Conservation (phyloP, 805 yeast genomes). For the Ogataea ramenticola region DNA sequence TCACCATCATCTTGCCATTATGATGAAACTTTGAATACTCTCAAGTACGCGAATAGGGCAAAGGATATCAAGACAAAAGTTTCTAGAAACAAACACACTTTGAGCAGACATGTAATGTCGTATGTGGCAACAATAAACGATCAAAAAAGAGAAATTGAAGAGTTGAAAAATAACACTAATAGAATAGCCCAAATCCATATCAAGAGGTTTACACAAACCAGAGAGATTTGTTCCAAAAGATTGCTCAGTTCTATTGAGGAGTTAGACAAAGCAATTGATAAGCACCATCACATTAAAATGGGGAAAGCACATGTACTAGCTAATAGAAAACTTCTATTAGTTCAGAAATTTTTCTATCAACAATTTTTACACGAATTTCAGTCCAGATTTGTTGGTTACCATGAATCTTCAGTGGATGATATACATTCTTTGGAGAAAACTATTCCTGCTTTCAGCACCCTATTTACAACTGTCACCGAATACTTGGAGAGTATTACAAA, state of each 20-base stretch:
- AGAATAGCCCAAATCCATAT: conserved; percentile 32
- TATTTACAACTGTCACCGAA: conserved; percentile 14
- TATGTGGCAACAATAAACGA: conserved; percentile 79
- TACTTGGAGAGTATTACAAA: conserved; percentile 27
- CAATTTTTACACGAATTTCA: conserved; percentile 30
- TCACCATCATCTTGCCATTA: conserved; percentile 83
- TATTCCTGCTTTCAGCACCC: conserved; percentile 12
- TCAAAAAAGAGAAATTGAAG: conserved; percentile 68
- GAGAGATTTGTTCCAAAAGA: conserved; percentile 32
- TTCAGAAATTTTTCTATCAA: conserved; percentile 17
- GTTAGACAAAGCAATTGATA: conserved; percentile 32
- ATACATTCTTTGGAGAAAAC: conserved; percentile 4
- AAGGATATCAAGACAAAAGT: conserved; percentile 83
- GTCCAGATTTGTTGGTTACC: conserved; percentile 18
- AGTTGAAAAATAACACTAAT: conserved; percentile 49
- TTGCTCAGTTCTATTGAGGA: conserved; percentile 35
- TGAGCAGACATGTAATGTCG: conserved; percentile 79
- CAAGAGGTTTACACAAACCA: conserved; percentile 25
- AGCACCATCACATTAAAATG: conserved; percentile 38
- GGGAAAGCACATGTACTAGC: conserved; percentile 36
- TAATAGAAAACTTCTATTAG: conserved; percentile 30
- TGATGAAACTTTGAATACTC: conserved; percentile 87
- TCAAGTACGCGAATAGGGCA: conserved; percentile 88
- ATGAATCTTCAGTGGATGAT: conserved; percentile 1
- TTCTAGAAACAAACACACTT: conserved; percentile 62